Base-by-base conservation (phyloP, 345 rosid species). In the Salix suchowensis region DNA sequence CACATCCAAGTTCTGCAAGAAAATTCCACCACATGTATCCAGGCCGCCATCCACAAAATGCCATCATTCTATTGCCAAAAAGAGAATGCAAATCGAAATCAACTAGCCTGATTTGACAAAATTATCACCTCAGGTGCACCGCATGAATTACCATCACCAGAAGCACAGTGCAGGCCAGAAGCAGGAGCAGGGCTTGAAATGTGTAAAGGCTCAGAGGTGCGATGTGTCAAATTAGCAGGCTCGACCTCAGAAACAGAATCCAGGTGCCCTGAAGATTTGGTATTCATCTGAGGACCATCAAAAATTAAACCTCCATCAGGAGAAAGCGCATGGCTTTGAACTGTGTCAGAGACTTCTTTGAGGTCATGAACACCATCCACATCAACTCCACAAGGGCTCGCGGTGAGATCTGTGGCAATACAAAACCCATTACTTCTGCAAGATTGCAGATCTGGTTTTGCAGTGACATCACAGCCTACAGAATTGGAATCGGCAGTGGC, bases 51-150 rank as follows among this genome's bases (percentile, higher is more conserved):
- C 69, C 69, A 9, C n/a, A 30, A 16, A 16, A 32, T 15, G 19
- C 39, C 40, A 13, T 16, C n/a, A 19, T 65, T 28, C 23, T 65
- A n/a, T 8, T 8, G 8, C 26, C 28, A 68, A 69, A 70, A 46
- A 14, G 30, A 62, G 18, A 39, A 12, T 8, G 44, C 24, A 39
- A 34, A 62, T 42, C 4, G 19, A 70, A 67, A 76, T 81, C 80
- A 86, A 28, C 70, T 70, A 67, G 84, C 84, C 78, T 67, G 75
- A 77, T 81, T 81, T 36, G 77, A 81, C 65, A 75, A 64, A 39
- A 81, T 40, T 30, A 80, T 70, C 54, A 34, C 85, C 79, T 83
- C 82, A 7, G 87, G 32, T 19, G 77, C 75, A 72, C 74, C 34
- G 12, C 65, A 10, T 3, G 83, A 79, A 44, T 76, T 77, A 74